Base-by-base conservation (phyloP, 2,329 filamentous ascomycete genomes). In the Helotiales sp. region DNA sequence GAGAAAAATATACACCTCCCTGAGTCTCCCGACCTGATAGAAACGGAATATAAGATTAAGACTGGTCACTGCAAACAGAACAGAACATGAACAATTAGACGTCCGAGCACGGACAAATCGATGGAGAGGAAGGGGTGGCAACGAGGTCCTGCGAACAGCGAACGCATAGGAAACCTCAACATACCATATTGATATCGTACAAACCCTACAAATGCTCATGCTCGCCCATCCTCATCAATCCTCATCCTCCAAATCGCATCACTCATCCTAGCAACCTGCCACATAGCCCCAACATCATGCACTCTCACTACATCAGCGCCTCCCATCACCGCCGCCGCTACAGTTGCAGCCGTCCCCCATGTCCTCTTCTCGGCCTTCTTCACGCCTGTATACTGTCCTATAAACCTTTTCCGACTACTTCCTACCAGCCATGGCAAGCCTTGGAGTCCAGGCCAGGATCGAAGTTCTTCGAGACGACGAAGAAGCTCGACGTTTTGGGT, bases 221-320 rank as follows among this genome's bases (percentile, higher is more conserved):
- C n/a, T n/a, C n/a, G n/a, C n/a, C n/a, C n/a, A n/a, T n/a, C n/a
- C n/a, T n/a, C n/a, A n/a, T n/a, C 31, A 34, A 34, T 31, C 60
- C 42, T 57, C 29, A 57, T 61, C 42, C 90, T 81, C 84, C 90
- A 96, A 54, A 97, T 92, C n/a, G 92, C 93, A 81, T 98, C 93
- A 8, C 91, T 85, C 87, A 98, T 93, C 71, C 83, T 88, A 1
- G 85, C 86, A 30, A 96, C 92, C 74, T 91, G 82, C 38, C 76
- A 79, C 93, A 98, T 98, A 77, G 95, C 90, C 55, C 79, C 75
- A 13, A 93, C 89, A 76, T 98, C 93, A 75, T 99, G 95, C 40
- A 99, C 92, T 52, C 95, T 81, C 46, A 98, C 87, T 58, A 99
- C 86, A 77, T 98, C 93, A 24, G 93, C 93, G 2, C 95, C 95